A percentile compares a stretch with the other conserved stretches of the same genome.
Evolutionary conservation across 1,284 basidiomycete species (phyloP).

Genomic region (Papiliotrema nemorosa): DNA sequence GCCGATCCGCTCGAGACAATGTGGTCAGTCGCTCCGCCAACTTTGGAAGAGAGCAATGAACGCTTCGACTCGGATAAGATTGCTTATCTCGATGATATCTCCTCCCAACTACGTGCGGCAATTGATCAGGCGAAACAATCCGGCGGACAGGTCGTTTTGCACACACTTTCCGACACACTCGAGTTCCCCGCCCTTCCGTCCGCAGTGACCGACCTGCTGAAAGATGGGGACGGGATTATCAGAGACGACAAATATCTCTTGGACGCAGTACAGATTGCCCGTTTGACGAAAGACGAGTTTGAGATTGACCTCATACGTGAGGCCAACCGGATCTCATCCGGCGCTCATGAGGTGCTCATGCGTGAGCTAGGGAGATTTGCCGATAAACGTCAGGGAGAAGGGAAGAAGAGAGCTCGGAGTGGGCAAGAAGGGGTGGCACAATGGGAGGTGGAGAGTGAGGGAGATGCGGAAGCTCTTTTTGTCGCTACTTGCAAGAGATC

Average conservation of each 20-base stretch:
- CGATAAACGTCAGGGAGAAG: slow-evolving; percentile 18
- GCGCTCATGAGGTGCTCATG: slow-evolving; percentile 86
- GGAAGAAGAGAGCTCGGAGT: slow-evolving; percentile 52
- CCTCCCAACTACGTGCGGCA: slow-evolving; percentile 9
- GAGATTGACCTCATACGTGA: slow-evolving; percentile 71
- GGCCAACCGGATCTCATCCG: slow-evolving; percentile 78
- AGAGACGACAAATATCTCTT: slow-evolving; percentile 58
- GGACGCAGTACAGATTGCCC: slow-evolving; percentile 67
- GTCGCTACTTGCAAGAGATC: slow-evolving; percentile 78
- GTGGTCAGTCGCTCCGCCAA: slow-evolving; percentile 82
- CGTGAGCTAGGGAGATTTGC: slow-evolving; percentile 75
- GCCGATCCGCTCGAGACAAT: slow-evolving; percentile 68
- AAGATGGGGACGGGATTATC: slow-evolving; percentile 48
- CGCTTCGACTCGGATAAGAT: slow-evolving; percentile 61
- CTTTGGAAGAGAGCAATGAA: slow-evolving; percentile 57
- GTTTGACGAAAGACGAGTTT: slow-evolving; percentile 67
- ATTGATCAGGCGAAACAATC: not conserved
- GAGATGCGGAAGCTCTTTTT: slow-evolving; percentile 85
- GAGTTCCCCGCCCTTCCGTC: slow-evolving; percentile 58
- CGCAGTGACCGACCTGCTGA: slow-evolving; percentile 10
- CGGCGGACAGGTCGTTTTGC: slow-evolving; percentile 23
- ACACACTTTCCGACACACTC: slow-evolving; percentile 54
- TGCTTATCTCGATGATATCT: slow-evolving; percentile 55
- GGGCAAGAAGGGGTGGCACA: slow-evolving; percentile 63
- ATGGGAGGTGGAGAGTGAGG: slow-evolving; percentile 85